These are phyloP conservation scores for Epichloe sp. DNA, from an alignment of 2,329 filamentous ascomycete genomes.

Conservation along the genomic window DNA sequence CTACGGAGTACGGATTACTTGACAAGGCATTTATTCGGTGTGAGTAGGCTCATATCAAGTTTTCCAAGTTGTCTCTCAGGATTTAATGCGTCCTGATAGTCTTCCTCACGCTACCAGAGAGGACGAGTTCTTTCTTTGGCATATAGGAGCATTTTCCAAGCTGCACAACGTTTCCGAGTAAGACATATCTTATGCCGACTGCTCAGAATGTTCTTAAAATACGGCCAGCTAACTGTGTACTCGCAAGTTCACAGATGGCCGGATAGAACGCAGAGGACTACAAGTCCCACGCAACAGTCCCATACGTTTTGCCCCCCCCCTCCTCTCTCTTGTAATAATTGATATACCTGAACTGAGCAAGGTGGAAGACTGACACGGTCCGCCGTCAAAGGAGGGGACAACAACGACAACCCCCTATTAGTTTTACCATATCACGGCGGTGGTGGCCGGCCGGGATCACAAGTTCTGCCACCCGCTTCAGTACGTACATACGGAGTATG, in stretches of 20 bases:
- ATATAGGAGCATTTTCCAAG: too few relatives aligned
- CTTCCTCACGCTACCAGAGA: too few relatives aligned
- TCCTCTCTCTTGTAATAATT: not conserved
- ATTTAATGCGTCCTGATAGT: too few relatives aligned
- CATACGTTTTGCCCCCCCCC: not conserved
- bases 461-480: not conserved
- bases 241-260: not conserved
- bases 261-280: not conserved
- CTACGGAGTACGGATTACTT: too few relatives aligned
- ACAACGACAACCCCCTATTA: not conserved
- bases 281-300: not conserved
- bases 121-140: too few relatives aligned
- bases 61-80: too few relatives aligned
- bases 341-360: not conserved
- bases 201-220: not conserved
- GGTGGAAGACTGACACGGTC: not conserved
- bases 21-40: too few relatives aligned
- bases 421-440: not conserved
- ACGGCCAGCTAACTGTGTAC: not conserved
- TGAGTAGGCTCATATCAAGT: too few relatives aligned
- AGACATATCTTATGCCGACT: not conserved
- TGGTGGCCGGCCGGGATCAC: not conserved
- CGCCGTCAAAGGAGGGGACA: not conserved
- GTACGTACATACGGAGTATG: too few relatives aligned
- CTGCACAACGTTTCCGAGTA: not conserved